Percentiles rank a stretch among this genome's conserved stretches.
Conservation (phyloP, 495 filamentous ascomycete genomes). For the Choiromyces venosus region DNA sequence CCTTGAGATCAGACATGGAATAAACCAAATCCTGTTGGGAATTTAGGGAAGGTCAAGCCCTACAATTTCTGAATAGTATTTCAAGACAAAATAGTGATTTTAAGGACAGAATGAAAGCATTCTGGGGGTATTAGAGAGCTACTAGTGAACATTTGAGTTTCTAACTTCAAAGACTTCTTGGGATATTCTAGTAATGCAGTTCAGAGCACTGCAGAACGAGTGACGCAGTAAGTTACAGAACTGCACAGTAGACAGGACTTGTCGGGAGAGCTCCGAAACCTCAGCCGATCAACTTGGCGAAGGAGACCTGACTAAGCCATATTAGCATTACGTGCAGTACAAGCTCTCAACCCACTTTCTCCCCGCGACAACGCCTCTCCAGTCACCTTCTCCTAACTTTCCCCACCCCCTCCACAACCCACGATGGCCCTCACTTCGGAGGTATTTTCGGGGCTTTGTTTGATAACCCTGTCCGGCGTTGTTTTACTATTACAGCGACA, state of each 20-base stretch:
- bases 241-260: not conserved
- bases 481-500: constrained; percentile 79
- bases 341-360: not conserved
- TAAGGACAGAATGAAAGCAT: not conserved
- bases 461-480: constrained; percentile 65
- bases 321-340: not conserved
- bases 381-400: not conserved
- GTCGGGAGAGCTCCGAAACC: not conserved
- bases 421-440: constrained; percentile 39
- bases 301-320: not conserved
- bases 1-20: not conserved
- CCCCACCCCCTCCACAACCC: not conserved
- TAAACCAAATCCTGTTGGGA: not conserved
- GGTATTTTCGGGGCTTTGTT: constrained; percentile 41
- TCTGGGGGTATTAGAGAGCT: too few relatives aligned
- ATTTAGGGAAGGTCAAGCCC: not conserved
- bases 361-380: not conserved
- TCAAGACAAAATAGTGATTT: not conserved
- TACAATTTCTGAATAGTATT: not conserved
- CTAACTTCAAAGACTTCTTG: too few relatives aligned
- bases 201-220: not conserved
- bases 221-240: not conserved
- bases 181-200: not conserved
- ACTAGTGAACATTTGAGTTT: too few relatives aligned
- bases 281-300: not conserved